These are phyloP conservation scores for Saccharomyces hybrid DNA, from an alignment of 1,139 yeast genomes.

Conservation along the genomic window DNA sequence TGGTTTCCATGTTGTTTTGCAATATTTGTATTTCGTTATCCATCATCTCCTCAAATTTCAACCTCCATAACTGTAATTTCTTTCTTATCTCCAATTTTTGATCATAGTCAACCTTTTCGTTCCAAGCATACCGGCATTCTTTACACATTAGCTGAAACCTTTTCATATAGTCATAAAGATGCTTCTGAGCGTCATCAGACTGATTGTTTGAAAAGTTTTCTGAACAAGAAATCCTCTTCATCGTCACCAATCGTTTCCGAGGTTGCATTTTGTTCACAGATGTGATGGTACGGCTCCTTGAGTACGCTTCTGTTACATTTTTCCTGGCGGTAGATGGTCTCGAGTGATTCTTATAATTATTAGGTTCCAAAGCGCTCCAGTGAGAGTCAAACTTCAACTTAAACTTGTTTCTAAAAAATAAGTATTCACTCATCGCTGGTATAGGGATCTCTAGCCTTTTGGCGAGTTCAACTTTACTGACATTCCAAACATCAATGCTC, in stretches of 20 bases:
- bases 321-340: neutral
- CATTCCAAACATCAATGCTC: slow-evolving; percentile 8
- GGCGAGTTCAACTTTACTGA: slow-evolving; percentile 19
- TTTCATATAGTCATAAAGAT: slow-evolving; percentile 7
- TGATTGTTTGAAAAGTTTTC: neutral
- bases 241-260: neutral
- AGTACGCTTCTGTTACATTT: neutral
- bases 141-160: slow-evolving; percentile 22
- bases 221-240: neutral
- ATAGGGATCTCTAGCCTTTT: slow-evolving; percentile 17
- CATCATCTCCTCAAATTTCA: slow-evolving; percentile 11
- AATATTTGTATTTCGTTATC: slow-evolving; percentile 11
- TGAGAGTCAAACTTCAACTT: slow-evolving; percentile 14
- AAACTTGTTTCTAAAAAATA: slow-evolving; percentile 20
- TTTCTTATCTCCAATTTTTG: slow-evolving; percentile 12
- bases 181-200: neutral
- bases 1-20: slow-evolving; percentile 8
- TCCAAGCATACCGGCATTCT: slow-evolving; percentile 22
- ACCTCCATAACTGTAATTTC: slow-evolving; percentile 11
- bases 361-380: slow-evolving; percentile 5
- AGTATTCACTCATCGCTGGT: slow-evolving; percentile 21
- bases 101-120: slow-evolving; percentile 13
- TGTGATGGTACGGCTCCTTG: neutral
- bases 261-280: neutral
- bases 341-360: neutral